Evolutionary conservation across 768 basidiomycete species (phyloP), one percentile per base, ranked within the genome.

Genomic region (Aureoboletus auriporus): DNA sequence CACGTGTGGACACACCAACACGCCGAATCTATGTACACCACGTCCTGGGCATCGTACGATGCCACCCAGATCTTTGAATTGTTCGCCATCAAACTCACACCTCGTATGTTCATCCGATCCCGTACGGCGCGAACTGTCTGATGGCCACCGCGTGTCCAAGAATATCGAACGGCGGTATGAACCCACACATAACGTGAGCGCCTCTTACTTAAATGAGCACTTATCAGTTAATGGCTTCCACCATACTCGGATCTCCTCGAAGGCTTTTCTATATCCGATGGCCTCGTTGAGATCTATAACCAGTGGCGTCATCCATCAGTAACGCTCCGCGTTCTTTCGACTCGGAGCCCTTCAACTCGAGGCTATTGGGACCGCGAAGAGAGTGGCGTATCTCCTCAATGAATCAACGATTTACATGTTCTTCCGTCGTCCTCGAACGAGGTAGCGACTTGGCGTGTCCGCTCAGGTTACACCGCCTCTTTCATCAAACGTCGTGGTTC

Each of bases 361-460:
- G 70, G 47, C 78, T 68, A 42, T 74, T 67, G 4, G 80, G 80
- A 63, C 86, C 77, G 29, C 80, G 76, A 29, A 16, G 39, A 5
- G 14, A 27, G 47, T 45, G 47, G 28, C 77, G 77, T 51, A 69
- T 62, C 42, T 23, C 20, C 42, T 23, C 20, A 23, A 23, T 23
- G 20, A 2, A 23, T 23, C 20, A 4, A 23, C 20, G 20, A 23
- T 23, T 23, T 23, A 23, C 61, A 96, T 75, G 57, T 76, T 82
- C 11, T 90, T 89, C 41, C 93, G 82, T 28, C 89, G 83, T 85
- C 81, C 27, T 82, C 78, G 44, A 79, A 75, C 68, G 89, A 79
- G 17, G 86, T 84, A 37, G 93, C 93, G 54, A 96, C 93, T 71
- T 97, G 95, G 72, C 94, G 91, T 69, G 89, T 96, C 82, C 94